phyloP scores from a whole-genome alignment of 2,329 filamentous ascomycete species.

The Talaromyces sp. region DNA sequence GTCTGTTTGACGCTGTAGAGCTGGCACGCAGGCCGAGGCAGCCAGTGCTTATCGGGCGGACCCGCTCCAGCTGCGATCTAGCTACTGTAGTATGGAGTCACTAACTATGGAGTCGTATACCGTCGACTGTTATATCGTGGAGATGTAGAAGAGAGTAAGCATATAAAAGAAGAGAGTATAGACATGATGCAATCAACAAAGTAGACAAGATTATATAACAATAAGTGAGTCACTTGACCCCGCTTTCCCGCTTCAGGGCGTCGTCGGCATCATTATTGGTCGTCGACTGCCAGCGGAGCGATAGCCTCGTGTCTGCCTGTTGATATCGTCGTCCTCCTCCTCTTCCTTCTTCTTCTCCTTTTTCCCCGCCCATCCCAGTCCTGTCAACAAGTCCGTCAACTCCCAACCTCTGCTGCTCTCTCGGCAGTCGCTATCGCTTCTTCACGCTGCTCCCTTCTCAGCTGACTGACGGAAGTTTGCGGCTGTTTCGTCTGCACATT shows the following conservation, averaged over 20 bases:
- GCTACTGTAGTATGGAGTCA: no score
- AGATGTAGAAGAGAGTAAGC: no score
- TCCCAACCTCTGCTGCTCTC: not conserved
- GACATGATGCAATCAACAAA: no score
- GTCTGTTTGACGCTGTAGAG: no score
- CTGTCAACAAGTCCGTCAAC: not conserved
- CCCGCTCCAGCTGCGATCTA: no score
- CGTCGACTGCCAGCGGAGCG: not conserved
- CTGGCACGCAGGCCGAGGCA: no score
- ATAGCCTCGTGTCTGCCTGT: not conserved
- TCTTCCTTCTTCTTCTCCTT: not conserved
- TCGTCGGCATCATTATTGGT: not conserved
- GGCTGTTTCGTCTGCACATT: not conserved
- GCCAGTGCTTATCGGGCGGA: no score
- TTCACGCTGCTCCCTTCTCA: not conserved
- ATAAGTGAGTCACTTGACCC: not conserved
- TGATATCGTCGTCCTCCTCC: not conserved
- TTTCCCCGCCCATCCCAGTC: not conserved
- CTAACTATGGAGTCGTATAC: no score
- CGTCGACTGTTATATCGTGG: no score
- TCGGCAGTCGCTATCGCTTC: not conserved
- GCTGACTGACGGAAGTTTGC: not conserved
- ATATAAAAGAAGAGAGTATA: no score
- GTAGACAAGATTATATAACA: not conserved
- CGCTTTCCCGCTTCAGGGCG: not conserved